Evolutionary conservation across 129 eudicot species (phyloP).

Genomic region (Ambrosia trifida): DNA sequence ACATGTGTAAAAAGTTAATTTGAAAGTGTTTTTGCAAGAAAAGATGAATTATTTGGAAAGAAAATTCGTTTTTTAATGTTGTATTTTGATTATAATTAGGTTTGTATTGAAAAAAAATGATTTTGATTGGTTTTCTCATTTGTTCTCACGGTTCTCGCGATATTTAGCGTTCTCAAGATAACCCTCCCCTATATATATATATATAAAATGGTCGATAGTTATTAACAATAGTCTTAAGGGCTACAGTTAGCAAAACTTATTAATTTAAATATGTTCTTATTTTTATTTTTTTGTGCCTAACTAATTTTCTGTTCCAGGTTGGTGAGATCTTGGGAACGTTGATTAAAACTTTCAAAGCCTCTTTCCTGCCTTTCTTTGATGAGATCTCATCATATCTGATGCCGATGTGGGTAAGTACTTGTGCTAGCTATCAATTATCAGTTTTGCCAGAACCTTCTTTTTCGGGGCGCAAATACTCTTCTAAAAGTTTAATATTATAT

Average conservation of each 20-base stretch:
- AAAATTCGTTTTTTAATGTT: too few relatives aligned
- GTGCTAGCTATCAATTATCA: constrained; percentile 2
- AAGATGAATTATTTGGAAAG: too few relatives aligned
- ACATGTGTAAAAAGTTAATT: too few relatives aligned
- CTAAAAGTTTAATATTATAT: too few relatives aligned
- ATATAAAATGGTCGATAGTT: not conserved
- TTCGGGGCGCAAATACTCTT: not conserved
- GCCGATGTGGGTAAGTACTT: constrained; percentile 98
- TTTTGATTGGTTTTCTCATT: too few relatives aligned
- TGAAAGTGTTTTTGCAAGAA: too few relatives aligned
- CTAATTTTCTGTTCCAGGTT: constrained; percentile 47
- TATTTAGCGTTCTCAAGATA: too few relatives aligned
- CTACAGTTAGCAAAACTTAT: not conserved
- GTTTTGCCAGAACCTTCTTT: not conserved
- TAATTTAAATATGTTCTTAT: not conserved
- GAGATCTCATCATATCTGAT: constrained; percentile 83
- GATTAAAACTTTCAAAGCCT: constrained; percentile 89
- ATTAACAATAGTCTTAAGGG: not conserved
- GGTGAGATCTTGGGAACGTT: constrained; percentile 95
- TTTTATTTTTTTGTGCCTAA: not conserved
- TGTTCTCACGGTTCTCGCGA: too few relatives aligned
- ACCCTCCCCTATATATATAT: too few relatives aligned
- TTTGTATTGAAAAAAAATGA: too few relatives aligned
- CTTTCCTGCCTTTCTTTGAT: constrained; percentile 98
- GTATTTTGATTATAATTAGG: too few relatives aligned